Evolutionary conservation across 2,329 filamentous ascomycete species (phyloP), one percentile per base, ranked within the genome.

Genomic region (Monilinia fructigena): DNA sequence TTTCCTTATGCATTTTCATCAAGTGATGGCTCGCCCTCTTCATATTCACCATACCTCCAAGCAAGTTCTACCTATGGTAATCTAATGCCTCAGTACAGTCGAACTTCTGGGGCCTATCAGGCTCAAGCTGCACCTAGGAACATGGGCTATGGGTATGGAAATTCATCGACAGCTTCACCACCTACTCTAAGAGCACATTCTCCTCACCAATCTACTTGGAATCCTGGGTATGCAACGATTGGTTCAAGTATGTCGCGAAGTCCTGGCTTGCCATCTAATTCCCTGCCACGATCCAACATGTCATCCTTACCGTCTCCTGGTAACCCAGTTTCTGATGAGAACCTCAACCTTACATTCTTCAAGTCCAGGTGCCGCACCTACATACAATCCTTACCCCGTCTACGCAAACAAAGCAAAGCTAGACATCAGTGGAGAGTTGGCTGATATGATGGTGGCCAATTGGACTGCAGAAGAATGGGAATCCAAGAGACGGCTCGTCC

Each of bases 381-480:
- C 68, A 10, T 76, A 73, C 67, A 74, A 74, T 61, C 72, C 79
- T 61, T 77, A 96, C 75, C 85, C 88, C 4, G 85, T 94, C 71
- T 94, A 93, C 75, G 89, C 92, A 20, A 70, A 87, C 75, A 97
- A 97, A 80, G 95, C 93, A 0, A 82, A 89, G 23, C 81, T 98
- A 40, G 92, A 95, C 74, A 89, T 98, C 68, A 86, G 90, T 64
- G 93, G 93, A 26, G 91, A 97, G 74, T 83, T 99, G 58, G 88
- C 93, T 62, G 81, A 83, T 7, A 63, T 63, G 10, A 97, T 98
- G 94, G 87, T 88, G 0, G 85, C 90, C 69, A 85, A 88, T 69
- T 99, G 95, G 95, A 89, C 86, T 0, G 79, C 83, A 38, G 92
- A 96, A 69, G 95, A 99, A 77, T 88, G 87, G 79, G 85, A 89